Evolutionary conservation across 75 land plant species (phyloP).

Genomic region (Pinus taeda): DNA sequence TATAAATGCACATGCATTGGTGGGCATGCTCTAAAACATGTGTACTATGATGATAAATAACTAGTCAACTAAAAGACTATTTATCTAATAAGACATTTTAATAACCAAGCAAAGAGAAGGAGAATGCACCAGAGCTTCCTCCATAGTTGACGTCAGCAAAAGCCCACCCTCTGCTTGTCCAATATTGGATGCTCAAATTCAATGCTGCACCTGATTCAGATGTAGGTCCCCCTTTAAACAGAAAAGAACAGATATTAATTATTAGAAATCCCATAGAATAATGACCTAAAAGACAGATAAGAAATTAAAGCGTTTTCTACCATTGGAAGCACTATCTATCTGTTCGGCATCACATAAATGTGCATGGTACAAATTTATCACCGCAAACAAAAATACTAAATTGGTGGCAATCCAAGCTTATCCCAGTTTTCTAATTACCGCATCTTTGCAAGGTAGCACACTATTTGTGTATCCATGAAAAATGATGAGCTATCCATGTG

Average conservation of each 20-base stretch:
- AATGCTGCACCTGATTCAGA: conserved; percentile 60
- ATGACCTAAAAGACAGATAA: neutral
- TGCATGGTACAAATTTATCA: too few species aligned
- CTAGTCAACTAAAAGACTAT: too few species aligned
- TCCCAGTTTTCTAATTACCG: too few species aligned
- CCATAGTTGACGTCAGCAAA: conserved; percentile 98
- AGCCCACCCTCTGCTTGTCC: conserved; percentile 99
- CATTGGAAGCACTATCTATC: neutral
- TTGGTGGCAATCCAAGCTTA: too few species aligned
- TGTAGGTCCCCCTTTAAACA: conserved; percentile 85
- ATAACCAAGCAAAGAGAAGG: neutral
- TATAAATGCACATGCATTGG: neutral
- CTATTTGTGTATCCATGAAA: too few species aligned
- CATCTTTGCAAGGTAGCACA: too few species aligned
- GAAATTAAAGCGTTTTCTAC: neutral
- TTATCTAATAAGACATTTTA: too few species aligned
- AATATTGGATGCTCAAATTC: conserved; percentile 81
- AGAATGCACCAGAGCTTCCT: conserved; percentile 87
- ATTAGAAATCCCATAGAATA: neutral
- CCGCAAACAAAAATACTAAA: too few species aligned
- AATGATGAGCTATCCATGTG: too few species aligned
- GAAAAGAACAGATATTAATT: neutral
- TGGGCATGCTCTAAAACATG: neutral
- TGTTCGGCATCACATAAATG: too few species aligned
- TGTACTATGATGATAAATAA: too few species aligned